Conservation (phyloP, 805 yeast genomes). For the Yarrowia sp. region DNA sequence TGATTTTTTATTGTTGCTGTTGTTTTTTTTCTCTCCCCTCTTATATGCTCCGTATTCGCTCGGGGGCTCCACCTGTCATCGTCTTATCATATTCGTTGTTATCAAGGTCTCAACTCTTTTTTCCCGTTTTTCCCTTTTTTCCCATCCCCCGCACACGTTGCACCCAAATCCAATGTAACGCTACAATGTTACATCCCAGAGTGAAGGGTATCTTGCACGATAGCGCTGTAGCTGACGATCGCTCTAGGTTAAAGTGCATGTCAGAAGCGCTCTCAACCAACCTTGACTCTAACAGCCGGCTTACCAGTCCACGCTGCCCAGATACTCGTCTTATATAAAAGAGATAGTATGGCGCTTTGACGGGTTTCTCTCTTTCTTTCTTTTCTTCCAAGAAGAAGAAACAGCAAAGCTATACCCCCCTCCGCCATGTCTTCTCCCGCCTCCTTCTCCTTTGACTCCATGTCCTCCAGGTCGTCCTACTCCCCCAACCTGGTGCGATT, state of each 20-base stretch:
- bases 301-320: background rate
- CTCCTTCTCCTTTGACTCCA: conserved; percentile 24
- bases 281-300: background rate
- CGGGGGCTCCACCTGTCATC: no score
- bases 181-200: conserved; percentile 20
- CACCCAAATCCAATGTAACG: conserved; percentile 8
- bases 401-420: background rate
- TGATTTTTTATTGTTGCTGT: no score
- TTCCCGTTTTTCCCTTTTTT: no score
- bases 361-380: background rate
- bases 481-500: conserved; percentile 21
- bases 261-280: background rate
- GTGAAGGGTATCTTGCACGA: conserved; percentile 3
- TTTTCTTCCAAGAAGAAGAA: background rate
- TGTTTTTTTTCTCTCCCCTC: no score
- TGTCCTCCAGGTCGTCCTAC: conserved; percentile 27
- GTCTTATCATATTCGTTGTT: conserved; percentile 2
- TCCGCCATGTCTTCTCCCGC: conserved; percentile 15
- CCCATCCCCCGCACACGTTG: conserved; percentile 13
- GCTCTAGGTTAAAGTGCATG: background rate
- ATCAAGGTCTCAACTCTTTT: background rate
- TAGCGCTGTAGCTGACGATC: background rate
- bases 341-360: background rate
- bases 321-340: background rate
- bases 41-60: no score